These are phyloP conservation scores for Stromatinia cepivora DNA, from an alignment of 2,329 filamentous ascomycete species.

Conservation along the genomic window DNA sequence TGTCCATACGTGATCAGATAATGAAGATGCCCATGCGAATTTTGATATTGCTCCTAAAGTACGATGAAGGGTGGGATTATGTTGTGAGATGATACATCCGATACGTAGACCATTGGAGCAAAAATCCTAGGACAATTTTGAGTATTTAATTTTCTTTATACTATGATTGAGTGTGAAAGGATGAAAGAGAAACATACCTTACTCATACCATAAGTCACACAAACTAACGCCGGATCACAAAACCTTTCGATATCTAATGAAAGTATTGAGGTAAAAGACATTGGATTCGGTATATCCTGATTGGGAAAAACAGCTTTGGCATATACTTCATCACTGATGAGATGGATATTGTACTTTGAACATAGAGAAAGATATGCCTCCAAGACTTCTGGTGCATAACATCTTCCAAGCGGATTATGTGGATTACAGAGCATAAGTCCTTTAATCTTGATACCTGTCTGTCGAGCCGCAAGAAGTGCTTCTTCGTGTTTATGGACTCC, in stretches of 20 bases:
- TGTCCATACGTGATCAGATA: constrained; percentile 25
- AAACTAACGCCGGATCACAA: constrained; percentile 48
- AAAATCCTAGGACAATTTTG: constrained; percentile 42
- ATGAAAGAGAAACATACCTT: constrained; percentile 21
- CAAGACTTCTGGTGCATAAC: constrained; percentile 32
- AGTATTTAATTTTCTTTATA: background rate
- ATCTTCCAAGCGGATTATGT: constrained; percentile 38
- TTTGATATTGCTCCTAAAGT: constrained; percentile 23
- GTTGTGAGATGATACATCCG: constrained; percentile 36
- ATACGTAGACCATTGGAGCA: constrained; percentile 48
- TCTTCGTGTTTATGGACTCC: constrained; percentile 43
- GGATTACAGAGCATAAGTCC: constrained; percentile 45
- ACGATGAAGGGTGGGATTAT: constrained; percentile 24
- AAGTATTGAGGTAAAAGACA: constrained; percentile 51
- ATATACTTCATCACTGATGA: constrained; percentile 53
- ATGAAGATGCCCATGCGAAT: constrained; percentile 27
- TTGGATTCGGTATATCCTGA: constrained; percentile 37
- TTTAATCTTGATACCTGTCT: constrained; percentile 35
- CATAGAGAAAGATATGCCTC: constrained; percentile 44
- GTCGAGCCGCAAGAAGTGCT: constrained; percentile 41
- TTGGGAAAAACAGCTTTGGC: constrained; percentile 48
- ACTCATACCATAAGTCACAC: constrained; percentile 42
- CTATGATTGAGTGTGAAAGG: too few relatives aligned
- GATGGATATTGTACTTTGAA: constrained; percentile 46
- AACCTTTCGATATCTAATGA: constrained; percentile 47